These are phyloP conservation scores for Paramecium sexaurelia DNA, from an alignment of 73 alveolate genomes.

Conservation along the genomic window DNA sequence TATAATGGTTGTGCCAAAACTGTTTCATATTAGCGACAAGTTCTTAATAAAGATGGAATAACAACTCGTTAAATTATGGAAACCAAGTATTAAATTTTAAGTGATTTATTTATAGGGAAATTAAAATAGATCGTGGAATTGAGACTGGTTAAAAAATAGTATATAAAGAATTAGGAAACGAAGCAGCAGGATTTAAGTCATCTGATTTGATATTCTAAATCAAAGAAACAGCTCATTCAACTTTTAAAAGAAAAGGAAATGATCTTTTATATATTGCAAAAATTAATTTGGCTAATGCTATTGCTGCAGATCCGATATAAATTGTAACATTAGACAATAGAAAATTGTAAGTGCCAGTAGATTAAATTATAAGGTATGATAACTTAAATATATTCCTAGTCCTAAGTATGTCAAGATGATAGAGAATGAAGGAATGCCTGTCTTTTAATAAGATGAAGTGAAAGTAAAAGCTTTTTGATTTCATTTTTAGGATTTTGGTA, in stretches of 20 bases:
- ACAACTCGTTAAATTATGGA: slow-evolving; percentile 73
- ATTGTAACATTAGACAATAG: slow-evolving; percentile 66
- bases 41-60: slow-evolving; percentile 83
- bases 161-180: slow-evolving; percentile 87
- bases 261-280: slow-evolving; percentile 81
- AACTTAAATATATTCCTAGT: background rate
- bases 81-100: slow-evolving; percentile 40
- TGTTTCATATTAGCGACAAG: slow-evolving; percentile 75
- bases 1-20: slow-evolving; percentile 87
- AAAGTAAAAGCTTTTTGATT: background rate
- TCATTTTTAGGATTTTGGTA: slow-evolving; percentile 54
- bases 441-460: slow-evolving; percentile 67
- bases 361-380: slow-evolving; percentile 78
- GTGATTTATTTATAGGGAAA: slow-evolving; percentile 51
- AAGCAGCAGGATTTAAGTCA: slow-evolving; percentile 72
- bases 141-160: slow-evolving; percentile 77
- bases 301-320: slow-evolving; percentile 80
- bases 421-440: slow-evolving; percentile 94
- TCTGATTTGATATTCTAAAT: slow-evolving; percentile 81
- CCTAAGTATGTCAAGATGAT: slow-evolving; percentile 85
- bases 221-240: slow-evolving; percentile 79
- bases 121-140: slow-evolving; percentile 89
- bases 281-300: slow-evolving; percentile 82
- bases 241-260: slow-evolving; percentile 82
- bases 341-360: slow-evolving; percentile 68